A percentile compares a stretch with the other conserved stretches of the same genome.
These are phyloP conservation scores for Oryza meridionalis DNA, from an alignment of 176 grass and related monocot genomes.

Conservation along the genomic window DNA sequence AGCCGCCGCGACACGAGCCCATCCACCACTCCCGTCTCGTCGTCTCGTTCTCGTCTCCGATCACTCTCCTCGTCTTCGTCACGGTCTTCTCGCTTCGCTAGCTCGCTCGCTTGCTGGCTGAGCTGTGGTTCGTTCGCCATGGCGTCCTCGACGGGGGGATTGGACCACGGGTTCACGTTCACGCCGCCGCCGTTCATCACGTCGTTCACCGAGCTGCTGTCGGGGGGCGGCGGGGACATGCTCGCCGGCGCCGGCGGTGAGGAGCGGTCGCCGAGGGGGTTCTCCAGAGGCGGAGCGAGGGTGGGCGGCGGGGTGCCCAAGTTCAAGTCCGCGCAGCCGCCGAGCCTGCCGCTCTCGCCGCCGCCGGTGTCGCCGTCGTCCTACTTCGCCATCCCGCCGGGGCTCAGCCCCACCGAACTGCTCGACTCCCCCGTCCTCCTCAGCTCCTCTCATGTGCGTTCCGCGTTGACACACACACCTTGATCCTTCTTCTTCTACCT, in stretches of 20 bases:
- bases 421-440: constrained; percentile 90
- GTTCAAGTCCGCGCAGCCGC: constrained; percentile 92
- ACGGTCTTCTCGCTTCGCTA: background rate
- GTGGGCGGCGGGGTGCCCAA: constrained; percentile 61
- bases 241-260: background rate
- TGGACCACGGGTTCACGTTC: constrained; percentile 73
- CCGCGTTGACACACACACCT: background rate
- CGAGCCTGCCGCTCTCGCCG: constrained; percentile 80
- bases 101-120: background rate
- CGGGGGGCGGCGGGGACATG: constrained; percentile 31
- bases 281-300: background rate
- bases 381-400: constrained; percentile 79
- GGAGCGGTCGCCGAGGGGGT: constrained; percentile 32
- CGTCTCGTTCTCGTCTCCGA: constrained; percentile 6
- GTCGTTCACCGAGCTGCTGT: constrained; percentile 81
- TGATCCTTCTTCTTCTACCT: background rate
- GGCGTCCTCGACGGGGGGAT: constrained; percentile 60
- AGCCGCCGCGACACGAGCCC: background rate
- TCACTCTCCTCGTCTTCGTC: constrained; percentile 2
- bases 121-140: constrained; percentile 18
- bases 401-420: constrained; percentile 85
- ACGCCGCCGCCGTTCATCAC: constrained; percentile 62
- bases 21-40: constrained; percentile 23
- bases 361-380: constrained; percentile 70
- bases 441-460: constrained; percentile 59